A percentile compares a stretch with the other conserved stretches of the same genome.
Conservation (phyloP, 2,329 filamentous ascomycete genomes). For the Stemphylium beticola region DNA sequence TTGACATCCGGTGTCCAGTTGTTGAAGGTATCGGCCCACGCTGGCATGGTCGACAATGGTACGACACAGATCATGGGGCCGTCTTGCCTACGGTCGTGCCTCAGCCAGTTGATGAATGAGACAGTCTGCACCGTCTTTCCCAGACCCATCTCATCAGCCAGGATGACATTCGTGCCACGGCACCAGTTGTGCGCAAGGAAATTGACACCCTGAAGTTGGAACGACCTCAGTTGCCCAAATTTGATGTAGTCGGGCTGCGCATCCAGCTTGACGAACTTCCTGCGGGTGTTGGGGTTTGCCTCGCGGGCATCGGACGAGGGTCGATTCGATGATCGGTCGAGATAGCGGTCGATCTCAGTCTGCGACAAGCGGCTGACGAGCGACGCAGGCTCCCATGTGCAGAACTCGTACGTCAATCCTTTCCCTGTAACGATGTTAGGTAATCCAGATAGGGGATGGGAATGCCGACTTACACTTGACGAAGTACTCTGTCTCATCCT, state of each 20-base stretch:
- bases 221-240: conserved; percentile 84
- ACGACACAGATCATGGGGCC: conserved; percentile 98
- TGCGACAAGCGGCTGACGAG: conserved; percentile 81
- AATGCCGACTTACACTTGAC: conserved; percentile 75
- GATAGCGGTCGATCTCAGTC: conserved; percentile 86
- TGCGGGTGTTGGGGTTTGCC: conserved; percentile 73
- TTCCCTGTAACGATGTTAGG: conserved; percentile 62
- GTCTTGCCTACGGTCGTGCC: conserved; percentile 86
- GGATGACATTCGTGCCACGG: conserved; percentile 89
- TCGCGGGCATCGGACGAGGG: conserved; percentile 82
- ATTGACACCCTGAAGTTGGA: conserved; percentile 92
- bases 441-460: conserved; percentile 17
- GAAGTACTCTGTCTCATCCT: conserved; percentile 83
- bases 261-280: conserved; percentile 62
- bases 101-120: conserved; percentile 95
- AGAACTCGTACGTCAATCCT: conserved; percentile 88
- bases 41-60: conserved; percentile 93
- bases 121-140: conserved; percentile 99
- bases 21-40: conserved; percentile 98
- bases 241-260: conserved; percentile 86
- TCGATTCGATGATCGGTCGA: conserved; percentile 81
- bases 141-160: conserved; percentile 98
- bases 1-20: conserved; percentile 95
- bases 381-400: conserved; percentile 86
- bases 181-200: conserved; percentile 98